A percentile compares a stretch with the other conserved stretches of the same genome.
These are phyloP conservation scores for Scytalidium lignicola DNA, from an alignment of 2,329 filamentous ascomycete genomes.

Conservation along the genomic window DNA sequence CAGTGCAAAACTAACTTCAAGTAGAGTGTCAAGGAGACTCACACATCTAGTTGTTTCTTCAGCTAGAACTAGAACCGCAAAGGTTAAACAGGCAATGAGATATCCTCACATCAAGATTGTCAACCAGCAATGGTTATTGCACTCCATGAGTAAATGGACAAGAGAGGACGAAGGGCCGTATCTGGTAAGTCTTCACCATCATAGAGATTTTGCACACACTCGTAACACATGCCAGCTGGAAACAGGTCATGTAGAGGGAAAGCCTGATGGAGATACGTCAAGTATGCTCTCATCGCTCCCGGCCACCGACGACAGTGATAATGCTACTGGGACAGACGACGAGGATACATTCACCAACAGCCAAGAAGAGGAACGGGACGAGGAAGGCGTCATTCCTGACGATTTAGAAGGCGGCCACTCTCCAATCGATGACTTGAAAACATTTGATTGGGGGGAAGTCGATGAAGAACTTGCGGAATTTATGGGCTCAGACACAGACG, in stretches of 20 bases:
- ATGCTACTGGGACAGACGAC: slow-evolving; percentile 25
- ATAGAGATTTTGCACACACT: background rate
- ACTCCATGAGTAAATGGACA: slow-evolving; percentile 80
- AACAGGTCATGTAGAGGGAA: background rate
- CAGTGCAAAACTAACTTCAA: slow-evolving; percentile 7
- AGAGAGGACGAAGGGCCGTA: slow-evolving; percentile 67
- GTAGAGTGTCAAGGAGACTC: slow-evolving; percentile 53
- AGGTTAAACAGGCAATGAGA: slow-evolving; percentile 80
- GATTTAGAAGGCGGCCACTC: slow-evolving; percentile 45
- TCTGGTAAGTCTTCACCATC: slow-evolving; percentile 15
- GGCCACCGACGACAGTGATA: slow-evolving; percentile 36
- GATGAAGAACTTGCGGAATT: slow-evolving; percentile 76
- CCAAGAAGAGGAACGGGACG: slow-evolving; percentile 33
- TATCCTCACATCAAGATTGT: slow-evolving; percentile 85
- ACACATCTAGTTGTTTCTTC: slow-evolving; percentile 72
- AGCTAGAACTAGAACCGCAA: slow-evolving; percentile 73
- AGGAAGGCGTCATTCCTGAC: slow-evolving; percentile 43
- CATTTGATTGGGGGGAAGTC: slow-evolving; percentile 57
- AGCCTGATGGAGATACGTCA: slow-evolving; percentile 36
- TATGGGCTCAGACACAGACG: slow-evolving; percentile 51
- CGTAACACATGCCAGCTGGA: background rate
- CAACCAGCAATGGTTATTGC: slow-evolving; percentile 81
- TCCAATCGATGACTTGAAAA: slow-evolving; percentile 51
- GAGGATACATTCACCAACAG: slow-evolving; percentile 22
- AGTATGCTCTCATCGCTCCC: slow-evolving; percentile 38